phyloP scores from a whole-genome alignment of 306 rosid genomes.

The Casuarina cunninghamiana region DNA sequence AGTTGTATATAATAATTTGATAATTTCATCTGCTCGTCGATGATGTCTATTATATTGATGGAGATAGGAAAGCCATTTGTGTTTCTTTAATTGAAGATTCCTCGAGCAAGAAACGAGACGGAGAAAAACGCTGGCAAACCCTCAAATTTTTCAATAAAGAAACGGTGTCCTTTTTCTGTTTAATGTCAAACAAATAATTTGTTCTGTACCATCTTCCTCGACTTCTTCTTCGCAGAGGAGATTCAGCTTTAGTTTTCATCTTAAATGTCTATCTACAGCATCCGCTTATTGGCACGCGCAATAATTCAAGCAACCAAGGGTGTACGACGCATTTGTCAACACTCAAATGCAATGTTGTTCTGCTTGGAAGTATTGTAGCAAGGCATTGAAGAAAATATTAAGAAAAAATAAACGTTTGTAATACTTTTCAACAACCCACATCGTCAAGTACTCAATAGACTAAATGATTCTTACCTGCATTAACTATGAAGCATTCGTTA shows the following conservation, averaged over 20 bases:
- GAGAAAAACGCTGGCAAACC: background rate
- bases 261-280: background rate
- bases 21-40: background rate
- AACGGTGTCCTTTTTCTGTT: background rate
- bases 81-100: slow-evolving; percentile 22
- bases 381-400: background rate
- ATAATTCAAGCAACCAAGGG: background rate
- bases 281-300: background rate
- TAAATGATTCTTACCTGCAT: no score
- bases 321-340: no score
- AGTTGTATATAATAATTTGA: background rate
- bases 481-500: no score
- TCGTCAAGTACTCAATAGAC: no score
- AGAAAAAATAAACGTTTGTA: background rate
- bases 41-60: slow-evolving; percentile 11
- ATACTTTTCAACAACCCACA: no score
- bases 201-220: background rate
- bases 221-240: background rate
- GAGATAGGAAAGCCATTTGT: slow-evolving; percentile 15
- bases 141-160: background rate
- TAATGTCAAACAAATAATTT: background rate
- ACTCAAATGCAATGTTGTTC: no score
- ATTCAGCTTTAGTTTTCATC: background rate
- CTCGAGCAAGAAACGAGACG: slow-evolving; percentile 7
- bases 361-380: background rate